phyloP scores from a whole-genome alignment of 108 stramenopile genomes.

The Pseudonitzschia delicatissima region DNA sequence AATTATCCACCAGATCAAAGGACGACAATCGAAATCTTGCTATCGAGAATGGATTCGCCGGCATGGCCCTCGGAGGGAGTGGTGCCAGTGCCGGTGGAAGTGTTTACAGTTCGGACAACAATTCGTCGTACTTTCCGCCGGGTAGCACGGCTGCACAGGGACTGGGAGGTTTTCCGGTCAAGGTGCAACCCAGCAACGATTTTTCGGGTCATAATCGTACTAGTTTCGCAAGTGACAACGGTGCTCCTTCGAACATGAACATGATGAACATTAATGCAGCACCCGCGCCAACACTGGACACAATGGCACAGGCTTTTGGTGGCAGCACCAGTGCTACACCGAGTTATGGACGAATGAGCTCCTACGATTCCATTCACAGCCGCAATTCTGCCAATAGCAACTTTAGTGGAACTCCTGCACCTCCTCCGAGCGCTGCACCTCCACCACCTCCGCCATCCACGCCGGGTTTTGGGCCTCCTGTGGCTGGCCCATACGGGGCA shows the following conservation, averaged over 20 bases:
- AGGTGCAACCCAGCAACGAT: slow-evolving; percentile 1
- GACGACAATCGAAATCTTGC: slow-evolving; percentile 17
- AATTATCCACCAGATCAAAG: slow-evolving; percentile 38
- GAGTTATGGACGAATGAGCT: slow-evolving; percentile 4
- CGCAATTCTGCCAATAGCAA: slow-evolving; percentile 15
- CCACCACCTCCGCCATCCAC: slow-evolving; percentile 28
- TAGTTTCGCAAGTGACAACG: background rate
- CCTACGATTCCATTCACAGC: slow-evolving; percentile 2
- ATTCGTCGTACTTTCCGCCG: slow-evolving; percentile 29
- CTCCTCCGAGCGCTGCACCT: slow-evolving; percentile 29
- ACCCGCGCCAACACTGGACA: slow-evolving; percentile 60
- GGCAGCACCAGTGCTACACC: slow-evolving; percentile 2
- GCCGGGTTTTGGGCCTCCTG: slow-evolving; percentile 10
- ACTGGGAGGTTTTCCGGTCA: slow-evolving; percentile 44
- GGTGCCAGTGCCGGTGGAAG: background rate
- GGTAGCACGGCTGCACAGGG: slow-evolving; percentile 40
- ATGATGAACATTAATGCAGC: slow-evolving; percentile 43
- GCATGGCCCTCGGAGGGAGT: slow-evolving; percentile 8
- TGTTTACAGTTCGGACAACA: background rate
- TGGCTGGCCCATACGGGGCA: background rate
- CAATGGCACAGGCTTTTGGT: slow-evolving; percentile 33
- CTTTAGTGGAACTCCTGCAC: slow-evolving; percentile 18
- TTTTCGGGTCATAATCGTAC: background rate
- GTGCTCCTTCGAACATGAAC: slow-evolving; percentile 32
- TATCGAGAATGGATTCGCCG: slow-evolving; percentile 33